Base-by-base conservation (phyloP, 148 eudicot species). In the Amaranthus palmeri region DNA sequence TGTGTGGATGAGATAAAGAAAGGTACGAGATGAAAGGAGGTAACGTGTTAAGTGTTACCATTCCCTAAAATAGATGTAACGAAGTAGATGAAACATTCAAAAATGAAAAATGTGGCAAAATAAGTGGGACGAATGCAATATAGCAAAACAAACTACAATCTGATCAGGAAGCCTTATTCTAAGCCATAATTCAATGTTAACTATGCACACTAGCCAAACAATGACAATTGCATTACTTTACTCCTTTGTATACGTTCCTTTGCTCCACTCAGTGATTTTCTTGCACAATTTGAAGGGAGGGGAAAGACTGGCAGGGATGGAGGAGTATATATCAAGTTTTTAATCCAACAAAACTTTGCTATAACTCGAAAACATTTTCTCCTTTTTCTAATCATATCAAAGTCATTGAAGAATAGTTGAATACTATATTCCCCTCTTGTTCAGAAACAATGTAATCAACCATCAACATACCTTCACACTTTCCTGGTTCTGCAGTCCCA, bases 401-500 rank as follows among this genome's bases (percentile, higher is more conserved):
- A 61, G 36, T 25, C 36, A 25, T 25, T 25, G 36, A 25, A 25
- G 36, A 25, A 0, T 25, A 25, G 36, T 25, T 6, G 14, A 45
- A 47, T 13, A 65, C n/a, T 54, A 3, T 41, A 65, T n/a, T 54
- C 55, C 10, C 49, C 13, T 67, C 70, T 49, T 50, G 56, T 18
- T 18, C 51, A 55, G n/a, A 14, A 67, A 68, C 48, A 47, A 68
- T 53, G 17, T 52, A 45, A 42, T 44, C 42, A 51, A 61, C 62
- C 6, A 68, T n/a, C 17, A 68, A 60, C 82, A 73, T 81, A 88
- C 96, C 96, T 90, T 90, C 96, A 74, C 92, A 90, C 62, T 85
- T 73, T 70, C 90, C 89, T 1, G 86, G 82, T 77, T 90, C 96
- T 46, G 85, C 86, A 10, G 96, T 85, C 57, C 96, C 96, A 82